These are phyloP conservation scores for Penicillium sp. DNA, from an alignment of 2,329 filamentous ascomycete genomes.

Conservation along the genomic window DNA sequence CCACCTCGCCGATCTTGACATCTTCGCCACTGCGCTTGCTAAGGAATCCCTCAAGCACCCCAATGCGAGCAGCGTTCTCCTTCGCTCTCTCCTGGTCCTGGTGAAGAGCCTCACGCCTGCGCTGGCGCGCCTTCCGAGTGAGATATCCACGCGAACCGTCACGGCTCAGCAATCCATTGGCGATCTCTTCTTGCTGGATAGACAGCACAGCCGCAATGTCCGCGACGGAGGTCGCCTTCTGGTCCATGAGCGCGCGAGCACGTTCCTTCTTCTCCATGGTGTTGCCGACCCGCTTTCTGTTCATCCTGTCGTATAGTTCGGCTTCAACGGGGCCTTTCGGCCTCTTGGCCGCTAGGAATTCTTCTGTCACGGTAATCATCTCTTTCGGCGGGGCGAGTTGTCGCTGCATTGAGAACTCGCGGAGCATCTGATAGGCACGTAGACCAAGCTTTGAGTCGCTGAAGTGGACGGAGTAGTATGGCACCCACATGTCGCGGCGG, in stretches of 20 bases:
- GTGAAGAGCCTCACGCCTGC: conserved; percentile 29
- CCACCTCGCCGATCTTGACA: conserved; percentile 32
- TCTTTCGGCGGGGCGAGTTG: conserved; percentile 53
- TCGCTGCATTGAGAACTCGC: conserved; percentile 61
- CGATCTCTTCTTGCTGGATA: conserved; percentile 46
- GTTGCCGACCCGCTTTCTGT: conserved; percentile 42
- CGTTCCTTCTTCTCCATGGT: conserved; percentile 51
- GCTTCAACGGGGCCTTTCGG: conserved; percentile 40
- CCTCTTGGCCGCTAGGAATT: conserved; percentile 39
- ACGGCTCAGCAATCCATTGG: conserved; percentile 29
- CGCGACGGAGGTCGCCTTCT: conserved; percentile 63
- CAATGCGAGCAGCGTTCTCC: conserved; percentile 27
- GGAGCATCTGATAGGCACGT: conserved; percentile 57
- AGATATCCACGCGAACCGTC: conserved; percentile 31
- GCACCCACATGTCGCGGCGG: conserved; percentile 64
- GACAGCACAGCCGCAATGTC: conserved; percentile 59
- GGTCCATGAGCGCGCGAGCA: conserved; percentile 60
- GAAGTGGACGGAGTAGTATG: conserved; percentile 60
- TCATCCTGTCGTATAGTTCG: conserved; percentile 43
- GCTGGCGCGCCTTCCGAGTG: conserved; percentile 31
- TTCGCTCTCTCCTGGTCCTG: conserved; percentile 21
- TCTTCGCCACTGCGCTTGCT: conserved; percentile 12
- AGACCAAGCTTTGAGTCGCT: conserved; percentile 52
- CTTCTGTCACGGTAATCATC: conserved; percentile 48
- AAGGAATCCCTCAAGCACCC: conserved; percentile 18